Conservation (phyloP, 1,284 basidiomycete species). For the Violaceomyces palustris region DNA sequence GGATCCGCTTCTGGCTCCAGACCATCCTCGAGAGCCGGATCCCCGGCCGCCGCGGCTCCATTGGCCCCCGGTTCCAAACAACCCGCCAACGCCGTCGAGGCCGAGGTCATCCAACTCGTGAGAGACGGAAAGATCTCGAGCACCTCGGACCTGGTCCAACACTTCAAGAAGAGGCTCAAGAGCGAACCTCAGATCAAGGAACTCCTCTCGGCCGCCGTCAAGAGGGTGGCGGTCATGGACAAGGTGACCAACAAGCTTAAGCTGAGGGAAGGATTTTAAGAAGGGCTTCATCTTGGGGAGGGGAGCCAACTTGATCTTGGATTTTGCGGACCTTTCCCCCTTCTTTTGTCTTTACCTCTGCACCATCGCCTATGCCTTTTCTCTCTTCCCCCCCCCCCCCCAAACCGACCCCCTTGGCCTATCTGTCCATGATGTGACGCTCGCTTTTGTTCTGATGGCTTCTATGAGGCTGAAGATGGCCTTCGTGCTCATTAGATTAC, state of each 20-base stretch:
- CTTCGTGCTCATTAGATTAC: too few species aligned
- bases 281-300: too few species aligned
- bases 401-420: too few species aligned
- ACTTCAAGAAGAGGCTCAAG: conserved; percentile 44
- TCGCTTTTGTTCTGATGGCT: too few species aligned
- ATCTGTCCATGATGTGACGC: too few species aligned
- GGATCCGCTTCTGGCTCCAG: conserved; percentile 15
- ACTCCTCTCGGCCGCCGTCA: conserved; percentile 37
- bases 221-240: conserved; percentile 43
- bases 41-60: conserved; percentile 11
- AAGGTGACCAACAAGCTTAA: conserved; percentile 39
- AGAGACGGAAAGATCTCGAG: conserved; percentile 30
- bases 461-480: too few species aligned
- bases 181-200: conserved; percentile 41
- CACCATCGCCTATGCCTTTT: too few species aligned
- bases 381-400: too few species aligned
- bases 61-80: neutral
- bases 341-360: too few species aligned
- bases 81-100: conserved; percentile 32
- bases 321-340: too few species aligned
- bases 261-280: conserved; percentile 33
- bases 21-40: conserved; percentile 18
- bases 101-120: conserved; percentile 38
- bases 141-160: conserved; percentile 40
- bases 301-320: too few species aligned